Percentiles rank a stretch among this genome's conserved stretches.
These are phyloP conservation scores for Epichloe amarillans DNA, from an alignment of 2,329 filamentous ascomycete genomes.

Conservation along the genomic window DNA sequence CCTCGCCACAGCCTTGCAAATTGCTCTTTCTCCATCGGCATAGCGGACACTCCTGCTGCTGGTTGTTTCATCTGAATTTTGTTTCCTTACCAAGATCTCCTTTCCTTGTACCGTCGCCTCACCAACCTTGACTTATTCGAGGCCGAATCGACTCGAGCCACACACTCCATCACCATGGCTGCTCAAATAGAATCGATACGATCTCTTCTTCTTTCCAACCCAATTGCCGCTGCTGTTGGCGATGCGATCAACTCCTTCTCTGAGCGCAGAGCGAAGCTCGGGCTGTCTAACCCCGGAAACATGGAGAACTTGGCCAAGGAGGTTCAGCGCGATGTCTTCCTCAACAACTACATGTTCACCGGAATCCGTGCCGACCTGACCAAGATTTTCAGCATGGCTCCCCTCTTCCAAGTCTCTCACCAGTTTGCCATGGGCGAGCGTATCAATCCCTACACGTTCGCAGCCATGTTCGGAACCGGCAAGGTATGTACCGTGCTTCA, in stretches of 20 bases:
- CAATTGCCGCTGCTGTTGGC: slow-evolving; percentile 53
- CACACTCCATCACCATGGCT: slow-evolving; percentile 32
- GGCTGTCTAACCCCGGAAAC: slow-evolving; percentile 81
- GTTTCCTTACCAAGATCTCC: background rate
- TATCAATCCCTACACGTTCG: slow-evolving; percentile 88
- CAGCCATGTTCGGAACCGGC: slow-evolving; percentile 82
- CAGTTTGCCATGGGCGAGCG: slow-evolving; percentile 91
- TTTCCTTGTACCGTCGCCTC: background rate
- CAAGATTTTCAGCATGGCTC: slow-evolving; percentile 87
- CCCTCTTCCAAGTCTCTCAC: slow-evolving; percentile 94
- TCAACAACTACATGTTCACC: slow-evolving; percentile 94
- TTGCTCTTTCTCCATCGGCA: slow-evolving; percentile 5
- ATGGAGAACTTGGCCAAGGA: slow-evolving; percentile 83
- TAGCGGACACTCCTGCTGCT: slow-evolving; percentile 2
- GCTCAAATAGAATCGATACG: slow-evolving; percentile 37
- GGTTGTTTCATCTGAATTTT: background rate
- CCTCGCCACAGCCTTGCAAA: slow-evolving; percentile 11
- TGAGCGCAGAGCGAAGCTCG: slow-evolving; percentile 75
- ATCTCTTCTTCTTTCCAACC: slow-evolving; percentile 61
- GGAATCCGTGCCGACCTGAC: slow-evolving; percentile 92
- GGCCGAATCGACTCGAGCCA: slow-evolving; percentile 13
- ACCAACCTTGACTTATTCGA: slow-evolving; percentile 3
- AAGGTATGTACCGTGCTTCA: slow-evolving; percentile 43
- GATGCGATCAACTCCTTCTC: slow-evolving; percentile 74
- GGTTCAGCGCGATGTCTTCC: slow-evolving; percentile 89